Evolutionary conservation across 73 alveolate genomes (phyloP).

Genomic region (Stentor roeselii): DNA sequence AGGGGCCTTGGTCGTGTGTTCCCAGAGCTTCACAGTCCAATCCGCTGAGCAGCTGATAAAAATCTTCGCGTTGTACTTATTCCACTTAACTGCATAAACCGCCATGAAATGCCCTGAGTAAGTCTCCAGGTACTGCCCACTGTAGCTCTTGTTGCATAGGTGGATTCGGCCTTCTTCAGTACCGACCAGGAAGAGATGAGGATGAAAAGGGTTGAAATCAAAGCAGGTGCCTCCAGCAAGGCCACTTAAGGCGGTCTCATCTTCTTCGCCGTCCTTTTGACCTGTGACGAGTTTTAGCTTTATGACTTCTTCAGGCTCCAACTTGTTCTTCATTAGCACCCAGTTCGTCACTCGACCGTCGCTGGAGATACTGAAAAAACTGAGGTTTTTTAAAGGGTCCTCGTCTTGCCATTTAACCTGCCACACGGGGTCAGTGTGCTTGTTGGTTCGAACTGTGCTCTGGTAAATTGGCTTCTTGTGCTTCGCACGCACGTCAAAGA

Average conservation of each 20-base stretch:
- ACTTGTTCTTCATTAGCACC: conserved; percentile 91
- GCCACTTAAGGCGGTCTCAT: conserved; percentile 81
- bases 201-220: conserved; percentile 92
- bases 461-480: conserved; percentile 91
- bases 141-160: conserved; percentile 96
- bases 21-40: too few species aligned
- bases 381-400: conserved; percentile 74
- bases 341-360: conserved; percentile 99
- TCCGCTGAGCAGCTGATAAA: too few species aligned
- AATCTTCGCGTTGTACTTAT: too few species aligned
- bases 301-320: conserved; percentile 87
- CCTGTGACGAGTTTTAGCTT: conserved; percentile 69
- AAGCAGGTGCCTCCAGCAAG: conserved; percentile 99
- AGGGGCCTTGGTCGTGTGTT: too few species aligned
- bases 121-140: conserved; percentile 76
- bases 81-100: too few species aligned
- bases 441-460: conserved; percentile 94
- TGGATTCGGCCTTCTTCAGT: conserved; percentile 99
- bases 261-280: conserved; percentile 72
- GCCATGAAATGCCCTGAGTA: too few species aligned
- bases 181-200: conserved; percentile 97
- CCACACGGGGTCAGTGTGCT: conserved; percentile 99
- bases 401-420: conserved; percentile 89
- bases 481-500: conserved; percentile 95
- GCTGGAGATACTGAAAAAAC: conserved; percentile 93